These are phyloP conservation scores for Cystobasidium slooffiae DNA, from an alignment of 1,284 basidiomycete genomes.

Conservation along the genomic window DNA sequence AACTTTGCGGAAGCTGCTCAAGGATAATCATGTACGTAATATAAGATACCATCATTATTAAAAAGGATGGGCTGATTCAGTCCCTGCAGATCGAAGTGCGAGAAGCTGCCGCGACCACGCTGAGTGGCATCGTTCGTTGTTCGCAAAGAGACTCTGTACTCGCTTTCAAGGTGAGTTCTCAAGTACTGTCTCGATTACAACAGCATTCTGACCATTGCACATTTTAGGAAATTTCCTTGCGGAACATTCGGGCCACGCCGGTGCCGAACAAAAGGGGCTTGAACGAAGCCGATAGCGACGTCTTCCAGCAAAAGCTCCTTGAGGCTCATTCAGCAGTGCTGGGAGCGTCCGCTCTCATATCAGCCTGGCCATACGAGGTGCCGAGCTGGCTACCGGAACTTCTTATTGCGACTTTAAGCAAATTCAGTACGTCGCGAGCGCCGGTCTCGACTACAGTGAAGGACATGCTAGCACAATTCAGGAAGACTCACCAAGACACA, in stretches of 20 bases:
- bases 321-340: slow-evolving; percentile 70
- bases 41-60: background rate
- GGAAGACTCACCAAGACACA: slow-evolving; percentile 65
- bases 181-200: background rate
- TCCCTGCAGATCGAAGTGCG: slow-evolving; percentile 74
- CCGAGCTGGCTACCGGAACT: slow-evolving; percentile 82
- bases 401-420: slow-evolving; percentile 76
- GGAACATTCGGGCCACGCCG: slow-evolving; percentile 66
- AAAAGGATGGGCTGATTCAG: background rate
- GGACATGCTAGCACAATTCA: slow-evolving; percentile 56
- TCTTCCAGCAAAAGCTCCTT: slow-evolving; percentile 74
- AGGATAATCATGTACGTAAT: slow-evolving; percentile 70
- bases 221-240: slow-evolving; percentile 75
- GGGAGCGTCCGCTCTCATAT: slow-evolving; percentile 35
- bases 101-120: slow-evolving; percentile 86
- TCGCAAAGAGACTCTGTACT: slow-evolving; percentile 88
- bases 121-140: slow-evolving; percentile 88
- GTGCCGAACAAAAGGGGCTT: slow-evolving; percentile 72
- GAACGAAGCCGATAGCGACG: slow-evolving; percentile 62
- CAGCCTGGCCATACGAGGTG: slow-evolving; percentile 60
- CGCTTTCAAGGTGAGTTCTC: slow-evolving; percentile 71
- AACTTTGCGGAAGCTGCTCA: slow-evolving; percentile 73
- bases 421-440: slow-evolving; percentile 84
- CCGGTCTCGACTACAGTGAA: slow-evolving; percentile 67
- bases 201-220: slow-evolving; percentile 13